phyloP scores from a whole-genome alignment of 2,329 filamentous ascomycete genomes.

The Penicillium decumbens region DNA sequence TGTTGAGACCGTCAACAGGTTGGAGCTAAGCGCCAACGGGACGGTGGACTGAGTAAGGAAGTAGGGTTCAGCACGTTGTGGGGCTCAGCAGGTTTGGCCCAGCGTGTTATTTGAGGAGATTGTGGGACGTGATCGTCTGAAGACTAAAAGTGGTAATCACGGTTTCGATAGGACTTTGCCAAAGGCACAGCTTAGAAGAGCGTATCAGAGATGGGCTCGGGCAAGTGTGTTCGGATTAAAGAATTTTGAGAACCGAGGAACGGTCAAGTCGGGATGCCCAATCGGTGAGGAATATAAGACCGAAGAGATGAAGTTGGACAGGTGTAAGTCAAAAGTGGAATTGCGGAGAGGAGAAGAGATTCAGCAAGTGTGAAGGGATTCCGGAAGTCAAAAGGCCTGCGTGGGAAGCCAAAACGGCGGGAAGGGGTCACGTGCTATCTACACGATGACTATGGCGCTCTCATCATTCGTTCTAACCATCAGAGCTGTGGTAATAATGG shows the following conservation, averaged over 20 bases:
- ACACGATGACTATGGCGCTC: background rate
- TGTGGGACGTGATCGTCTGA: background rate
- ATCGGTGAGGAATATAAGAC: conserved; percentile 2
- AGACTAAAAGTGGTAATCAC: background rate
- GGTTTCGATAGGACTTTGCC: background rate
- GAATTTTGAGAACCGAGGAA: background rate
- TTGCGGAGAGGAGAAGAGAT: background rate
- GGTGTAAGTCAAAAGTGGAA: background rate
- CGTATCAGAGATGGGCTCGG: background rate
- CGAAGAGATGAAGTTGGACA: background rate
- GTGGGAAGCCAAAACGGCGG: conserved; percentile 9
- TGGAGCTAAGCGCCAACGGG: background rate
- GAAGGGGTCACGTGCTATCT: conserved; percentile 7
- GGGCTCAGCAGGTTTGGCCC: background rate
- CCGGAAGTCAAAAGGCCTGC: conserved; percentile 10
- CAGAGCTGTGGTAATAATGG: no score
- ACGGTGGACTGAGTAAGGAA: background rate
- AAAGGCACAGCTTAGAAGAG: background rate
- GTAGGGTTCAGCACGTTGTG: background rate
- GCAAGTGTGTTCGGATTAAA: conserved; percentile 3
- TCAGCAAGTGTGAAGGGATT: conserved; percentile 9
- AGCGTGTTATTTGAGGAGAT: background rate
- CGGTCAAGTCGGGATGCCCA: conserved; percentile 3
- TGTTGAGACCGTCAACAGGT: background rate
- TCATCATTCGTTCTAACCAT: background rate